Evolutionary conservation across 192 early-diverging fungal genomes (phyloP), one percentile per base, ranked within the genome.

Genomic region (Coemansia sp.): DNA sequence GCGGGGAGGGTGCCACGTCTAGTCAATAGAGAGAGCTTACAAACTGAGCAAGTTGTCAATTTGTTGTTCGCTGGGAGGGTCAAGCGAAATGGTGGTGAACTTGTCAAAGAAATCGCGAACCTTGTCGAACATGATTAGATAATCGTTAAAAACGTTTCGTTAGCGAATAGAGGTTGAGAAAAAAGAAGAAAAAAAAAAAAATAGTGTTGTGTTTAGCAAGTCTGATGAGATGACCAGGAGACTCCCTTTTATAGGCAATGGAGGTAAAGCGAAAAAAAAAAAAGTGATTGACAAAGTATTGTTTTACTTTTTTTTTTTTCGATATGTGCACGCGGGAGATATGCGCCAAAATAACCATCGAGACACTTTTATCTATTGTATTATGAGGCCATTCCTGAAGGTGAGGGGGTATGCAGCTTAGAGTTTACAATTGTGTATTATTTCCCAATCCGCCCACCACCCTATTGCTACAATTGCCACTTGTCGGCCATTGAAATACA

Each of bases 51-150:
- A 23, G 39, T 70, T 61, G 9, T 76, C 57, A 32, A 76, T 63
- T 60, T 76, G 74, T 38, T 76, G 69, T 0, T 36, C 23, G 41
- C 64, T 71, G 12, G 74, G 74, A 12, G 69, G 74, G 25, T 70
- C 64, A 19, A 62, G 45, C 51, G 34, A 53, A 29, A 53, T 10
- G 11, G 38, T 23, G 12, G 53, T 68, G 66, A 60, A 62, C 39
- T 64, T 68, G 60, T 41, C 48, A 46, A 77, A 63, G 29, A 70
- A 34, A 21, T 50, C 55, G 66, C 68, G 68, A 32, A 72, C 23
- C 37, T 64, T 77, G 53, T 27, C 31, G 31, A 77, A 68, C 75
- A 77, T 77, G 38, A 51, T 74, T 62, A 27, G 6, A 34, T 34
- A 37, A 25, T 12, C 46, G 29, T 50, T 55, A 37, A 36, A 66